phyloP scores from a whole-genome alignment of 2,329 filamentous ascomycete species.

The Remersonia thermophila region DNA sequence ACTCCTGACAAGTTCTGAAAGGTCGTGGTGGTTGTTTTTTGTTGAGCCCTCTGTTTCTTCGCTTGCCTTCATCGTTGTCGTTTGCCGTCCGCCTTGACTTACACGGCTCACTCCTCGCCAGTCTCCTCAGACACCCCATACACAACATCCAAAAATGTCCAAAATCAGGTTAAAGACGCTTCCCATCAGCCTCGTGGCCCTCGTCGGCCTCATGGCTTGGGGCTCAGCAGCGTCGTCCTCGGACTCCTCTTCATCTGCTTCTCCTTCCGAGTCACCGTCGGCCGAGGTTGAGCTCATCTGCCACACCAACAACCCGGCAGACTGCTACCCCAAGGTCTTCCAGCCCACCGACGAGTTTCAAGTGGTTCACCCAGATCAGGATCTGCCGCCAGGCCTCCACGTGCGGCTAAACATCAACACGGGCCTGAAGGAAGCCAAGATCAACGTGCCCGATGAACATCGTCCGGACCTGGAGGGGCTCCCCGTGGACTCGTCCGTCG shows the following conservation, averaged over 20 bases:
- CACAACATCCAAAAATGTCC: slow-evolving; percentile 13
- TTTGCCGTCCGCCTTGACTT: too few relatives aligned
- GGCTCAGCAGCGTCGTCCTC: slow-evolving; percentile 14
- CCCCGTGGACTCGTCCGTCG: slow-evolving; percentile 38
- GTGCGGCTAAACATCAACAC: slow-evolving; percentile 53
- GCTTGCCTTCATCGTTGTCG: too few relatives aligned
- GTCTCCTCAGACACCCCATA: too few relatives aligned
- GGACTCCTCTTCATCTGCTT: slow-evolving; percentile 19
- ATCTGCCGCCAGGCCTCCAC: slow-evolving; percentile 52
- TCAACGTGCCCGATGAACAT: slow-evolving; percentile 46
- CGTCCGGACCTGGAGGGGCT: slow-evolving; percentile 36
- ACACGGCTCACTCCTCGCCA: background rate
- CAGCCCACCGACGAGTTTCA: slow-evolving; percentile 54
- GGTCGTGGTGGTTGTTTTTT: too few relatives aligned
- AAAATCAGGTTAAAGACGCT: slow-evolving; percentile 10
- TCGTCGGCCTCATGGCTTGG: slow-evolving; percentile 13
- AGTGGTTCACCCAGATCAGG: slow-evolving; percentile 49
- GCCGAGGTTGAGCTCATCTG: slow-evolving; percentile 49
- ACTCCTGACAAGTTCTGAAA: too few relatives aligned
- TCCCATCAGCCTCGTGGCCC: slow-evolving; percentile 13
- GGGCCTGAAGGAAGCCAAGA: slow-evolving; percentile 52
- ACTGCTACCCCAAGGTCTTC: slow-evolving; percentile 56
- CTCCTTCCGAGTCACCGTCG: slow-evolving; percentile 23
- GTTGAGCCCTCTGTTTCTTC: too few relatives aligned
- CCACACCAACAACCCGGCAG: slow-evolving; percentile 43